Percentiles rank a stretch among this genome's conserved stretches.
Evolutionary conservation across 2,329 filamentous ascomycete genomes (phyloP).

Genomic region (Colletotrichum sp.): DNA sequence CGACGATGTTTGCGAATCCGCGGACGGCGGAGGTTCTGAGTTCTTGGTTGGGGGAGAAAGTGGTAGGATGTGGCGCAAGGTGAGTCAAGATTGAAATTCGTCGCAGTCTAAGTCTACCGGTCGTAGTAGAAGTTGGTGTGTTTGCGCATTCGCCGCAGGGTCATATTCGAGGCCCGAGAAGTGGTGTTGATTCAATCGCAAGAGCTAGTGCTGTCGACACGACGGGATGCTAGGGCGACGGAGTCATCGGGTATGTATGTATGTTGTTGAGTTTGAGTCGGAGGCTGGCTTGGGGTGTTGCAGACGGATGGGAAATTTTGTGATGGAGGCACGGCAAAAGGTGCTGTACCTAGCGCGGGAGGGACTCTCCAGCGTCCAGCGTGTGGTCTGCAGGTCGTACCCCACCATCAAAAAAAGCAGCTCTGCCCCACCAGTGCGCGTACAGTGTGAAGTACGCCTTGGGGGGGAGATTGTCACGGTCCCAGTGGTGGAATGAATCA

Average conservation of each 20-base stretch:
- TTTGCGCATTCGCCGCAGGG: slow-evolving; percentile 17
- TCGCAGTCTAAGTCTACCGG: slow-evolving; percentile 13
- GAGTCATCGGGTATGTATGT: background rate
- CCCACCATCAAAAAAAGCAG: slow-evolving; percentile 21
- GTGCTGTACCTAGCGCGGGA: background rate
- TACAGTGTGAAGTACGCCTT: background rate
- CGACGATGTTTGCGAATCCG: background rate
- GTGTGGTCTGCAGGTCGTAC: slow-evolving; percentile 15
- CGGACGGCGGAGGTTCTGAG: background rate
- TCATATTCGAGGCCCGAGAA: slow-evolving; percentile 10
- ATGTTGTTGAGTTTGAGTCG: background rate
- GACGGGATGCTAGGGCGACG: background rate
- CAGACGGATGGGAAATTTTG: slow-evolving; percentile 14
- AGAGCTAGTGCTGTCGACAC: background rate
- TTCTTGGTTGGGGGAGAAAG: background rate
- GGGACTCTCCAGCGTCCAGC: background rate
- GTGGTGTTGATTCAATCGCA: background rate
- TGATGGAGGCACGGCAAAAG: slow-evolving; percentile 1
- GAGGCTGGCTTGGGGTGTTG: background rate
- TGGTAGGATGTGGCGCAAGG: background rate
- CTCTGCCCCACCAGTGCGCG: background rate
- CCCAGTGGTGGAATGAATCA: background rate
- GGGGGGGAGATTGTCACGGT: background rate
- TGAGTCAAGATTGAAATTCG: slow-evolving; percentile 2
- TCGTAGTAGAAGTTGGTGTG: background rate